These are phyloP conservation scores for Aspergillus flavus DNA, from an alignment of 2,329 filamentous ascomycete species.

Conservation along the genomic window DNA sequence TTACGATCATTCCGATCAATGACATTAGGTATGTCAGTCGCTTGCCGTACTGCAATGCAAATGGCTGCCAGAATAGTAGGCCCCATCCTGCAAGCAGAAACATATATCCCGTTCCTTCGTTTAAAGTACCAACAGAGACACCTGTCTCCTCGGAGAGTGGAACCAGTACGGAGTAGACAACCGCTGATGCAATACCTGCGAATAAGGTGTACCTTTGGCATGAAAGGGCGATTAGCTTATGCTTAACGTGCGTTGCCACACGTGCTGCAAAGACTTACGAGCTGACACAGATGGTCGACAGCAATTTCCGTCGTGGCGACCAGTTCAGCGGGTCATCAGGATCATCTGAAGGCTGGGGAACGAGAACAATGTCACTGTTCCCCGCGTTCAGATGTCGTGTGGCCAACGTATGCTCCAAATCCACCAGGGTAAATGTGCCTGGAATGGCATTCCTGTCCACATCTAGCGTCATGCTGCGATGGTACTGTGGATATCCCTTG, in stretches of 20 bases:
- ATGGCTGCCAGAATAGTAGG: slow-evolving; percentile 51
- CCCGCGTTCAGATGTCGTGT: slow-evolving; percentile 33
- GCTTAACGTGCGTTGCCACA: slow-evolving; percentile 1
- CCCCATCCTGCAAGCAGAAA: slow-evolving; percentile 51
- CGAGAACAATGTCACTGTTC: slow-evolving; percentile 43
- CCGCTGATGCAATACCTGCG: slow-evolving; percentile 39
- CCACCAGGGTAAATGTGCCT: slow-evolving; percentile 49
- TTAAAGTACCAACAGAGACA: slow-evolving; percentile 36
- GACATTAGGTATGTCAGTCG: slow-evolving; percentile 39
- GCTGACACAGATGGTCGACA: slow-evolving; percentile 47
- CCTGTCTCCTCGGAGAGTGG: slow-evolving; percentile 41
- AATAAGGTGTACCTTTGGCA: slow-evolving; percentile 41
- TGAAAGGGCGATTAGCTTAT: not conserved
- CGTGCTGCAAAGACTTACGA: slow-evolving; percentile 29
- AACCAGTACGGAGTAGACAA: slow-evolving; percentile 44
- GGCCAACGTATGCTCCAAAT: slow-evolving; percentile 39
- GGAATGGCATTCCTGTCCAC: slow-evolving; percentile 38
- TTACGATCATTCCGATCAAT: slow-evolving; percentile 35
- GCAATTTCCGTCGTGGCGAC: slow-evolving; percentile 45
- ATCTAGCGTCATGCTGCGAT: slow-evolving; percentile 26
- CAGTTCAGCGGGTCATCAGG: slow-evolving; percentile 53
- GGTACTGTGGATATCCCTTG: not conserved
- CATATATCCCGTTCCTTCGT: slow-evolving; percentile 43
- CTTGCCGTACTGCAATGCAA: slow-evolving; percentile 49
- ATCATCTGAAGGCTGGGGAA: slow-evolving; percentile 48